Base-by-base conservation (phyloP, 1,284 basidiomycete genomes). In the Cryptococcus sp. region DNA sequence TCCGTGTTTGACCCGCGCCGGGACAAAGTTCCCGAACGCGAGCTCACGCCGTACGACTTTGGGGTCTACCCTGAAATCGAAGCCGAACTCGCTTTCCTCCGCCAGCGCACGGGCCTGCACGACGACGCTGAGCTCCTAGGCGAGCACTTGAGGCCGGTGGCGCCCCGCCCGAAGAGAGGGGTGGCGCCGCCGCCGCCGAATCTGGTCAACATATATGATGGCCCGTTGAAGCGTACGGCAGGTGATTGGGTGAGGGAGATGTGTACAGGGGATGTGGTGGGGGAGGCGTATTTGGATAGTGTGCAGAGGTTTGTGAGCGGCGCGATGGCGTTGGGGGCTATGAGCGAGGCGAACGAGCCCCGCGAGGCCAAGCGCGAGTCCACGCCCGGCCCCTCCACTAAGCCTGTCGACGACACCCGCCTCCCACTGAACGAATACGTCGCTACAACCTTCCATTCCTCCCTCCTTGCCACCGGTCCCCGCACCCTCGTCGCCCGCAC, bases 211-310 rank as follows among this genome's bases (percentile, higher is more conserved):
- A 57, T 73, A 38, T 69, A 68, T 62, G 69, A 72, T 20, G 52
- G 60, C 37, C 46, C 56, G 47, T 28, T 56, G 37, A 21, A 44
- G 37, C 8, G 61, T 46, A 16, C 46, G 15, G 49, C 67, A 1
- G 56, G 46, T 9, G 64, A 70, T 33, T 73, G 65, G 56, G 28
- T 76, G 15, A 50, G 63, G 28, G 62, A 70, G 28, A 56, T 71
- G 50, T 51, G 45, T 3, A 60, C 65, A 8, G 73, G 73, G 21
- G 71, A 69, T 46, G 46, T 63, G 0, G 57, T 54, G 2, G 73
- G 71, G 2, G 76, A 77, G 50, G 76, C 75, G 20, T 78, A 78
- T 55, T 44, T 65, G 4, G 50, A 59, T 9, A 72, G 70, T 54
- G 61, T 78, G 12, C 50, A 64, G 15, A 52, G 55, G 6, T 78